These are phyloP conservation scores for Phytopythium delawarense DNA, from an alignment of 352 stramenopile genomes.

Conservation along the genomic window DNA sequence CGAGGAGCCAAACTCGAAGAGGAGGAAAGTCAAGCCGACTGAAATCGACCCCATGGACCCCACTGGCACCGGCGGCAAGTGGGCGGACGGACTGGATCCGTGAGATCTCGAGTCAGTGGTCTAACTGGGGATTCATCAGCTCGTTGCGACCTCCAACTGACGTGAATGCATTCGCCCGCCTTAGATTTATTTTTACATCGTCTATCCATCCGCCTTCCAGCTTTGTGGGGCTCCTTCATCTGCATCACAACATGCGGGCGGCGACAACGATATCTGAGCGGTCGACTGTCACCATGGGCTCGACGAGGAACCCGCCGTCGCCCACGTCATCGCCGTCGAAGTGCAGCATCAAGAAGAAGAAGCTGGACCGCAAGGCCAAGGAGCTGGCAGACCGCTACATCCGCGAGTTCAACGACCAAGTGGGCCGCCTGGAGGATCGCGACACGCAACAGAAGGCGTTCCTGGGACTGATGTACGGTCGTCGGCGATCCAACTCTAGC, in stretches of 20 bases:
- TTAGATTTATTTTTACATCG: neutral
- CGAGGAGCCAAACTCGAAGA: neutral
- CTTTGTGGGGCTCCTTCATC: neutral
- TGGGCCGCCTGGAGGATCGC: conserved; percentile 59
- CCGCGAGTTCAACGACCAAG: conserved; percentile 33
- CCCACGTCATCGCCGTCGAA: conserved; percentile 9
- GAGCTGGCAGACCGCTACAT: conserved; percentile 32
- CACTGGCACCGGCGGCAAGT: conserved; percentile 19
- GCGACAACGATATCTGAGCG: neutral
- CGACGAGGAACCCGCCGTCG: neutral
- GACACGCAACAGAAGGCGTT: conserved; percentile 70
- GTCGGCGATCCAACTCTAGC: neutral
- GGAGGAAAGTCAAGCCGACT: neutral
- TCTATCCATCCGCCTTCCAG: neutral
- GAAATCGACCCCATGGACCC: conserved; percentile 20
- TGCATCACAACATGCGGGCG: neutral
- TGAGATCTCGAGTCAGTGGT: neutral
- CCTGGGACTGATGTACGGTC: conserved; percentile 32
- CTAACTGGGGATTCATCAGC: neutral
- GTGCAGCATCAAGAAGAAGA: conserved; percentile 34
- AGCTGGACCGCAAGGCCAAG: conserved; percentile 40
- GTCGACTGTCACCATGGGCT: neutral
- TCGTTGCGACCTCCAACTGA: no score
- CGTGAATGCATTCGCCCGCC: neutral
- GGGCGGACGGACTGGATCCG: conserved; percentile 17